Evolutionary conservation across 768 basidiomycete genomes (phyloP), one percentile per base, ranked within the genome.

Genomic region (Termitomyces sp.): DNA sequence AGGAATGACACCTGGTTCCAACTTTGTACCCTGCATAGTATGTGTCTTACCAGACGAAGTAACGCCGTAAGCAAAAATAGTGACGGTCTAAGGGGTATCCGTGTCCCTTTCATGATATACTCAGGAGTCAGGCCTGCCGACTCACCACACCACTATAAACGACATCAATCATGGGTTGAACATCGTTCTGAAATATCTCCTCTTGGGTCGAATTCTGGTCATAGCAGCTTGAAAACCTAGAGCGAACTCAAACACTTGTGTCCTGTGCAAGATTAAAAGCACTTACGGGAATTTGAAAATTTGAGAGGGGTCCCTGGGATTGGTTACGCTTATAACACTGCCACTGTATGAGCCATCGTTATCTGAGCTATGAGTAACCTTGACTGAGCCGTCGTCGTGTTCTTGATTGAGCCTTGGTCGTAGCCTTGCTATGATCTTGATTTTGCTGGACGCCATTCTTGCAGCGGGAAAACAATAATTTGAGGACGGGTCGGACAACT

Each of bases 1-100:
- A 26, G 91, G 91, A 63, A 95, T 95, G 56, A 95, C 87, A 0
- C 93, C 93, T n/a, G 89, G 90, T 35, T 90, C 79, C 1, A 77
- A 50, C 40, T 72, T 79, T 7, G 79, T 85, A 40, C 93, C 93
- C 73, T 95, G 93, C 91, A 96, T 95, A 0, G 94, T 96, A 70
- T 93, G 85, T 0, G 93, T 95, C 77, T 94, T 95, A 18, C 93
- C 93, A 5, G 89, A 92, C 1, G 91, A 93, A 10, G 92, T 95
- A 13, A 94, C 92, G 7, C 93, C 93, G 71, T 95, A 95, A 1
- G 91, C 90, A 63, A 95, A 94, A 16, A 95, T 85, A 10, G 92
- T 94, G 4, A 92, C 86, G 0, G 88, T 93, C 89, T 92, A 57
- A 20, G 18, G 20, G 13, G 5, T n/a, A 32, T 26, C 30, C 23